Conservation (phyloP, 441 rosid species). For the Aquilaria agallochum region DNA sequence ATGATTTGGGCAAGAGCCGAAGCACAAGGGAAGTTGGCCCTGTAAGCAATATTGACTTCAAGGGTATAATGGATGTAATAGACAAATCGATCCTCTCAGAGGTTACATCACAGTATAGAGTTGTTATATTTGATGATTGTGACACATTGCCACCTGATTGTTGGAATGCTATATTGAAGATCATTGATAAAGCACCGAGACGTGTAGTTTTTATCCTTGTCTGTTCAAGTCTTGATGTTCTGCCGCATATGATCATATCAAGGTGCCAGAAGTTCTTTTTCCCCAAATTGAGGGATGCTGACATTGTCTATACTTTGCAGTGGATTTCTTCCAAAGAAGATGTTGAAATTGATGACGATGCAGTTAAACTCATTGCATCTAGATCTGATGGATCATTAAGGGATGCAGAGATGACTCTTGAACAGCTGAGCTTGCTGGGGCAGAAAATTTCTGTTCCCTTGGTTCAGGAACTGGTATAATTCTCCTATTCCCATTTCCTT, state of each 20-base stretch:
- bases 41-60: constrained; percentile 70
- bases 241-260: constrained; percentile 93
- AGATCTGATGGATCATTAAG: constrained; percentile 97
- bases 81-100: constrained; percentile 59
- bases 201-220: constrained; percentile 82
- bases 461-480: constrained; percentile 89
- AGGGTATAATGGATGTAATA: constrained; percentile 62
- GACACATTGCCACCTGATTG: constrained; percentile 73
- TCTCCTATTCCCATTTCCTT: too few species aligned
- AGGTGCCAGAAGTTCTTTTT: constrained; percentile 98
- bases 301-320: constrained; percentile 71
- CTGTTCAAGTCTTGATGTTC: constrained; percentile 85
- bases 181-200: constrained; percentile 87
- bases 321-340: constrained; percentile 86
- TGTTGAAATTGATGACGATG: constrained; percentile 80
- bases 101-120: constrained; percentile 56
- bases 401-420: constrained; percentile 98
- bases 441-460: constrained; percentile 79
- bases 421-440: constrained; percentile 92
- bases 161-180: constrained; percentile 85
- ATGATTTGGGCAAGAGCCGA: constrained; percentile 73
- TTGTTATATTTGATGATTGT: constrained; percentile 88
- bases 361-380: constrained; percentile 91
- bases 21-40: constrained; percentile 85
- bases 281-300: constrained; percentile 93